Percentiles rank a stretch among this genome's conserved stretches.
phyloP scores from a whole-genome alignment of 441 rosid species.

The Melianthus villosus region DNA sequence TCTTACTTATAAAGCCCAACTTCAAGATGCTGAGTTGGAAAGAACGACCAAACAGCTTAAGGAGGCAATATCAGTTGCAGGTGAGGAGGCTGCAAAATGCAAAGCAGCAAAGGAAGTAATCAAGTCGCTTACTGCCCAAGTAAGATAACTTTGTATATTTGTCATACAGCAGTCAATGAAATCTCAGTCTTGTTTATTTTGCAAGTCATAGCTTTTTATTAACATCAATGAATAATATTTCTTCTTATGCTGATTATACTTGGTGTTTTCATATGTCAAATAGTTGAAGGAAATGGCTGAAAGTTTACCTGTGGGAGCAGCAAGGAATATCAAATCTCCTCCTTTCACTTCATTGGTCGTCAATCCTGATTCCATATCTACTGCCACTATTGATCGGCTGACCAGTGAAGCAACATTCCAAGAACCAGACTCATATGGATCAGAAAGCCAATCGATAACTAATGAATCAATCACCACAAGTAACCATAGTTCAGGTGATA shows the following conservation, averaged over 20 bases:
- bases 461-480: conserved; percentile 33
- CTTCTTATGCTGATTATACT: conserved; percentile 5
- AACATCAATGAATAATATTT: not conserved
- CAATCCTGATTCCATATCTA: conserved; percentile 31
- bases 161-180: not conserved
- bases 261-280: conserved; percentile 3
- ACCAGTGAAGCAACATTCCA: conserved; percentile 25
- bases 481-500: conserved; percentile 19
- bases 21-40: conserved; percentile 79
- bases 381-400: conserved; percentile 28
- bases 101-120: conserved; percentile 96
- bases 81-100: conserved; percentile 81
- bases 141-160: conserved; percentile 22
- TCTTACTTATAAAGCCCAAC: conserved; percentile 68
- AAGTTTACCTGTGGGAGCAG: conserved; percentile 62
- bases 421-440: conserved; percentile 36
- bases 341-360: conserved; percentile 35
- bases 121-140: conserved; percentile 84
- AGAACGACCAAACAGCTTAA: conserved; percentile 70
- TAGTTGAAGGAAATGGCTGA: conserved; percentile 89
- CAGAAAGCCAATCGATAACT: conserved; percentile 26
- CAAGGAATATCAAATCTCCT: conserved; percentile 38
- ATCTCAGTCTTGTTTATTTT: not conserved
- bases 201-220: too few relatives aligned
- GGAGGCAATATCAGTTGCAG: conserved; percentile 74